These are phyloP conservation scores for Exutisphaerella laricina DNA, from an alignment of 2,329 filamentous ascomycete genomes.

Conservation along the genomic window DNA sequence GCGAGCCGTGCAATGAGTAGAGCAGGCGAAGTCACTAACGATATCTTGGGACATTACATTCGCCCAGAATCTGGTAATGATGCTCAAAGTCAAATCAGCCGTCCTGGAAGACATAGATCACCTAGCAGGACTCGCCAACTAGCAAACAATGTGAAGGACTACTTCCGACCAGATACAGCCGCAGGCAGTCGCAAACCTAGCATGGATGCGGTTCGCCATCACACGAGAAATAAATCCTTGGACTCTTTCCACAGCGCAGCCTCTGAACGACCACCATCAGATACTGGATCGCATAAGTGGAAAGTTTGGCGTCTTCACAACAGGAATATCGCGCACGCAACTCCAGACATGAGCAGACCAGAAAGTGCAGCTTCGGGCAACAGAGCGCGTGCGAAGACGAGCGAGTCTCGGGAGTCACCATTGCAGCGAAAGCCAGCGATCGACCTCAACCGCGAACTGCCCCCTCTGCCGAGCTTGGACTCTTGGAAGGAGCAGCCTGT, in stretches of 20 bases:
- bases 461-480: constrained; percentile 44
- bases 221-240: constrained; percentile 22
- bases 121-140: constrained; percentile 14
- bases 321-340: constrained; percentile 11
- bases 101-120: constrained; percentile 10
- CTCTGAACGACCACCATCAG: constrained; percentile 21
- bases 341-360: constrained; percentile 9
- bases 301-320: constrained; percentile 13
- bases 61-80: constrained; percentile 8
- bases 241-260: constrained; percentile 22
- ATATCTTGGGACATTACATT: constrained; percentile 16
- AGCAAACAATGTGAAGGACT: constrained; percentile 31
- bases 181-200: constrained; percentile 23
- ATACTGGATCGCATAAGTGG: constrained; percentile 6
- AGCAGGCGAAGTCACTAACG: constrained; percentile 21
- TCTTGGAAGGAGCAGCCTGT: constrained; percentile 29
- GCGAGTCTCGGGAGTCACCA: not conserved
- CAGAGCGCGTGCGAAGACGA: not conserved
- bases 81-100: constrained; percentile 6
- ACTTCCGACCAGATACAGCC: constrained; percentile 35
- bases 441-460: constrained; percentile 45
- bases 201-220: constrained; percentile 29
- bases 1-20: constrained; percentile 18
- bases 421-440: constrained; percentile 22
- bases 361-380: constrained; percentile 6